Percentiles rank a stretch among this genome's conserved stretches.
Conservation (phyloP, 345 rosid species). For the Microthlaspi erraticum region DNA sequence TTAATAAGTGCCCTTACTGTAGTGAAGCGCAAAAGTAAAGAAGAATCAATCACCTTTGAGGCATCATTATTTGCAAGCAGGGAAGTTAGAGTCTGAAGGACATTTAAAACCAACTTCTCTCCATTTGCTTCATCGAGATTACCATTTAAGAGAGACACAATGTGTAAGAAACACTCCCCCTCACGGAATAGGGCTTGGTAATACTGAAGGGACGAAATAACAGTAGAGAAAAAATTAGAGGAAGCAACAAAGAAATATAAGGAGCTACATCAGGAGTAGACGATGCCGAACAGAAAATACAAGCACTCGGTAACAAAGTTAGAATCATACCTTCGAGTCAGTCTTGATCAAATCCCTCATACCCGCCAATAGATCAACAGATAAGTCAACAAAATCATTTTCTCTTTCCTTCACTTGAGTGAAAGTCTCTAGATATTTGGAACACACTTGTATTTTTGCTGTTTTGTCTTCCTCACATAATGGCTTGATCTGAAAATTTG, state of each 20-base stretch:
- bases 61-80: conserved; percentile 81
- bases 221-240: conserved; percentile 35
- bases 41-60: conserved; percentile 72
- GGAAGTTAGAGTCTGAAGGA: conserved; percentile 79
- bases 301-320: conserved; percentile 12
- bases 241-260: conserved; percentile 23
- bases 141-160: conserved; percentile 90
- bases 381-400: conserved; percentile 60
- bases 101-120: conserved; percentile 86
- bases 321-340: conserved; percentile 61
- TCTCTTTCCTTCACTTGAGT: conserved; percentile 86
- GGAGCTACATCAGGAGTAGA: conserved; percentile 19
- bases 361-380: conserved; percentile 78
- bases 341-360: conserved; percentile 77
- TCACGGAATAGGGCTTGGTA: conserved; percentile 87
- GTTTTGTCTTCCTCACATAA: conserved; percentile 64
- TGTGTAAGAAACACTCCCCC: conserved; percentile 93
- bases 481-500: conserved; percentile 58
- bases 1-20: conserved; percentile 6
- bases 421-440: conserved; percentile 87
- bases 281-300: conserved; percentile 14
- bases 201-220: conserved; percentile 60
- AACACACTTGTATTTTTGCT: conserved; percentile 74
- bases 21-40: conserved; percentile 23
- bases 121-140: conserved; percentile 75